Conservation (phyloP, 2,329 filamentous ascomycete genomes). For the Capronia americana region DNA sequence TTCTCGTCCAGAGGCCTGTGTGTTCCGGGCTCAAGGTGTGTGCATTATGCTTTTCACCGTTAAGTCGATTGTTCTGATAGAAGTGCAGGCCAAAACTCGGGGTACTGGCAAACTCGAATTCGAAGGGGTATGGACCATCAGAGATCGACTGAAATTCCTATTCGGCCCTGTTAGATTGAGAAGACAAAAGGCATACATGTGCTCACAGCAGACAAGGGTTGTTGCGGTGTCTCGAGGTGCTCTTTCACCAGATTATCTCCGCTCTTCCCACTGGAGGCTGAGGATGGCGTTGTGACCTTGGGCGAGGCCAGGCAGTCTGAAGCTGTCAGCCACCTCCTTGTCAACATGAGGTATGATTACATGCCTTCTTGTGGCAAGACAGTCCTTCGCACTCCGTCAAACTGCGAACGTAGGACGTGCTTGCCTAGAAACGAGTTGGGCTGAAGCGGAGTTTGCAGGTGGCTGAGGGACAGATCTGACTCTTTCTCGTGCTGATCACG, state of each 20-base stretch:
- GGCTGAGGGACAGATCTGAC: conserved; percentile 1
- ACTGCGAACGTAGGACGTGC: background rate
- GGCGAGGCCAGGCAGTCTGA: conserved; percentile 1
- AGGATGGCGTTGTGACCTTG: conserved; percentile 3
- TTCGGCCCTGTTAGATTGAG: background rate
- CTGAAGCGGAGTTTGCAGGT: background rate
- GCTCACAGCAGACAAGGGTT: conserved; percentile 1
- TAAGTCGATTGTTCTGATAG: background rate
- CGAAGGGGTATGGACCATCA: background rate
- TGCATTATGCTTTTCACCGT: background rate
- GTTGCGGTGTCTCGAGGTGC: background rate
- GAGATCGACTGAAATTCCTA: background rate
- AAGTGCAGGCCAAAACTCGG: conserved; percentile 24
- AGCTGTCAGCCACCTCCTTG: background rate
- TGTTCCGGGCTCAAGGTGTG: background rate
- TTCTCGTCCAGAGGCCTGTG: background rate
- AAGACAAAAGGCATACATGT: background rate
- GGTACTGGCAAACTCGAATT: conserved; percentile 7
- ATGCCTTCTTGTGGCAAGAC: conserved; percentile 6
- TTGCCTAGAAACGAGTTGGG: conserved; percentile 8
- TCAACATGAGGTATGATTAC: background rate
- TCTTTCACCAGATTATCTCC: background rate
- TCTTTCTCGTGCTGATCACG: background rate
- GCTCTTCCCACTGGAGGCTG: background rate
- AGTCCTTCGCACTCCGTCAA: background rate